Evolutionary conservation across 257 asterid genomes (phyloP), one percentile per base, ranked within the genome.

Genomic region (Hygrophila difformis): DNA sequence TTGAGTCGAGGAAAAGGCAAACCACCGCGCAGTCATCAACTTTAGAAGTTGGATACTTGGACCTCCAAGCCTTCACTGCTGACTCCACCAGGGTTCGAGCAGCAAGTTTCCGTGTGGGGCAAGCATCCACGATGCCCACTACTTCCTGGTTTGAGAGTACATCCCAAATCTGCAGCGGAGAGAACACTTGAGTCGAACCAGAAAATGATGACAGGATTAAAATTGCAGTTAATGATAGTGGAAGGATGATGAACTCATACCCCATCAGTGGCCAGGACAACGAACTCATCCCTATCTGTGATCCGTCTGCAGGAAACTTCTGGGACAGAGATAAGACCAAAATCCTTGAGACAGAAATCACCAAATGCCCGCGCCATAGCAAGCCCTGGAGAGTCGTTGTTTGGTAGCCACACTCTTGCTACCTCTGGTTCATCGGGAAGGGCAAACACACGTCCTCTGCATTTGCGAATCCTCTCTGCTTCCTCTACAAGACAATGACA

Each of bases 331-430:
- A 81, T 85, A 17, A 85, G 81, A 43, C 95, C 95, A 10, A 60
- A 84, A 44, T 81, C 93, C 79, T 85, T 85, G 48, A 85, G 81
- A 65, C 95, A 85, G 52, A 85, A 85, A 64, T 85, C 93, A 55
- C 95, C 95, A 66, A 85, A 76, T 29, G 96, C 96, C 40, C 96
- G 94, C 34, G 96, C 91, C 96, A 85, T 85, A 43, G 96, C 96
- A 57, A 85, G 92, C 39, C 96, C 96, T 18, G 96, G 96, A 44
- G 85, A 81, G 71, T 85, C 68, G 5, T 59, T 61, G 66, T 85
- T 61, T 3, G 96, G 96, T 29, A 85, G 79, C 96, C 96, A 85
- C 47, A 85, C 88, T 71, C 96, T 70, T 36, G 92, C 62, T 51
- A 85, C 92, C 28, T 74, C 96, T 0, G 94, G 94, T 64, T 85